phyloP scores from a whole-genome alignment of 768 basidiomycete species.

The Collybia nuda region DNA sequence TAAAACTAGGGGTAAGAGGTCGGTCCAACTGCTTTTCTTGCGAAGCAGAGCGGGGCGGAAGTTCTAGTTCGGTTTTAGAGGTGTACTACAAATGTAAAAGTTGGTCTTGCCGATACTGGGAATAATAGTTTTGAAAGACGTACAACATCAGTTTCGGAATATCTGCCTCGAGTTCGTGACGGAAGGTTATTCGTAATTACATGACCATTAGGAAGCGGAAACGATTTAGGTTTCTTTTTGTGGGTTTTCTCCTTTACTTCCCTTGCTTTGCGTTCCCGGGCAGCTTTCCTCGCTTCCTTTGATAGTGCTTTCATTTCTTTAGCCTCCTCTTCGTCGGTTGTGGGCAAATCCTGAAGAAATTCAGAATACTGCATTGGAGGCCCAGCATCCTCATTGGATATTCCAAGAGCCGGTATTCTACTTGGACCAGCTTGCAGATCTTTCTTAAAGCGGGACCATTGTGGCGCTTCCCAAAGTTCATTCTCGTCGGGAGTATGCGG shows the following conservation, averaged over 20 bases:
- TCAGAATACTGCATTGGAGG: slow-evolving; percentile 27
- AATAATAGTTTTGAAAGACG: slow-evolving; percentile 1
- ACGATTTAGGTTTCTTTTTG: slow-evolving; percentile 15
- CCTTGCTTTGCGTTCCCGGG: slow-evolving; percentile 13
- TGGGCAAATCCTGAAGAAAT: slow-evolving; percentile 33
- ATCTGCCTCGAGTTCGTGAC: background rate
- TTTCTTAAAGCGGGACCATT: background rate
- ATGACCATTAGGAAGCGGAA: slow-evolving; percentile 14
- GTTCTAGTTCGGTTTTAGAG: too few species aligned
- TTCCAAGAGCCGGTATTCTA: background rate
- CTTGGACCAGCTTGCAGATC: background rate
- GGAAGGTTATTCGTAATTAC: background rate
- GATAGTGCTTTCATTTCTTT: slow-evolving; percentile 25
- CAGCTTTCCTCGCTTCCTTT: slow-evolving; percentile 29
- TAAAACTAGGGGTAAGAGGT: too few species aligned
- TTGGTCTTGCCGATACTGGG: too few species aligned
- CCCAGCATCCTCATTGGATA: background rate
- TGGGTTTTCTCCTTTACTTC: slow-evolving; percentile 7
- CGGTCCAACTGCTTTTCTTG: too few species aligned
- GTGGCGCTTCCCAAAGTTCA: slow-evolving; percentile 15
- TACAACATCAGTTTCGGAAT: background rate
- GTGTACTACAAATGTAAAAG: too few species aligned
- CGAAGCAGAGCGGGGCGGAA: too few species aligned
- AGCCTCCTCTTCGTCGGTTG: slow-evolving; percentile 42
- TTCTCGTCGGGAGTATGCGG: slow-evolving; percentile 21